Conservation (phyloP, 1,284 basidiomycete species). For the Neolentinus lepideus region DNA sequence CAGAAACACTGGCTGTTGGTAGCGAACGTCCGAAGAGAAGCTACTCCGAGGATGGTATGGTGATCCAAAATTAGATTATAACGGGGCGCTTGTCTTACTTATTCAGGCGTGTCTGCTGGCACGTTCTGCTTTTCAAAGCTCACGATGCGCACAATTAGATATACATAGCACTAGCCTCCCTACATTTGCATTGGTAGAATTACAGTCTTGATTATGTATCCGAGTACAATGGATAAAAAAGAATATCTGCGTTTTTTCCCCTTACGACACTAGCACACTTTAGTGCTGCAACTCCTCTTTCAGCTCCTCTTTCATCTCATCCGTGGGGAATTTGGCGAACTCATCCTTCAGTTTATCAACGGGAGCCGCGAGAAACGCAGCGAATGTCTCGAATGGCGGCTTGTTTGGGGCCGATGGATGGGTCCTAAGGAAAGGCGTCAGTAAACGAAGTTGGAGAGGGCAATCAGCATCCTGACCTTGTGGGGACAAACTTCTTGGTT, state of each 20-base stretch:
- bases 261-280: too few relatives aligned
- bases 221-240: background rate
- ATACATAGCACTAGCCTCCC: too few relatives aligned
- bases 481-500: conserved; percentile 62
- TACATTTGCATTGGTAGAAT: too few relatives aligned
- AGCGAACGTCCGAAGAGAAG: background rate
- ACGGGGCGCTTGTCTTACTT: too few relatives aligned
- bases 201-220: too few relatives aligned
- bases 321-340: conserved; percentile 49
- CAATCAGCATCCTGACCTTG: conserved; percentile 29
- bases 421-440: conserved; percentile 22
- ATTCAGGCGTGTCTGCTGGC: too few relatives aligned
- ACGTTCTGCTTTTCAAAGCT: too few relatives aligned
- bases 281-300: background rate
- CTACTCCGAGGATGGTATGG: too few relatives aligned
- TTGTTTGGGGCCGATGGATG: conserved; percentile 47
- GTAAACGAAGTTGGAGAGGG: background rate
- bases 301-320: conserved; percentile 37
- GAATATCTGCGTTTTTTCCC: background rate
- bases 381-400: conserved; percentile 57
- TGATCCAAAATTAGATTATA: too few relatives aligned
- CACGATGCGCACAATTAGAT: too few relatives aligned
- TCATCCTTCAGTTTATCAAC: conserved; percentile 55
- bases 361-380: conserved; percentile 46
- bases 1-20: background rate